Evolutionary conservation across 306 rosid species (phyloP).

Genomic region (Acacia acuminata): DNA sequence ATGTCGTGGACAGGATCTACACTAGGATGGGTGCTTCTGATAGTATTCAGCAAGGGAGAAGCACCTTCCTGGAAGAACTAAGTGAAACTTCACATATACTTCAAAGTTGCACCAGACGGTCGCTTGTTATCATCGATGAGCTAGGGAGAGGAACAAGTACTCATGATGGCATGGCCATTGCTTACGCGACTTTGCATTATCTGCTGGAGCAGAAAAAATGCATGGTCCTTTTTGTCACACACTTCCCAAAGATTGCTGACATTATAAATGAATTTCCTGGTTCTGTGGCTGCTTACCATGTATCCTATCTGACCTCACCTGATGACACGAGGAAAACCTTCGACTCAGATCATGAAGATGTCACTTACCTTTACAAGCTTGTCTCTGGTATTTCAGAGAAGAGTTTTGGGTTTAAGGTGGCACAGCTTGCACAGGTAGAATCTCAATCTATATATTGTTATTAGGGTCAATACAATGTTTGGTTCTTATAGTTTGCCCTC

Average conservation of each 20-base stretch:
- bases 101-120: slow-evolving; percentile 61
- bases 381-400: slow-evolving; percentile 77
- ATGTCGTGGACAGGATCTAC: slow-evolving; percentile 81
- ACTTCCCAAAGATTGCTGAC: slow-evolving; percentile 78
- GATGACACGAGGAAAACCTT: slow-evolving; percentile 29
- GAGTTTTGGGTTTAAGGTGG: slow-evolving; percentile 94
- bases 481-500: too few relatives aligned
- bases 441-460: neutral
- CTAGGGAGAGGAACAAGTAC: slow-evolving; percentile 99
- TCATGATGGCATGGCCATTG: slow-evolving; percentile 92
- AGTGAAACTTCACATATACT: slow-evolving; percentile 83
- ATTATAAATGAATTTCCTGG: slow-evolving; percentile 70
- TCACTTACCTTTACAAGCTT: slow-evolving; percentile 87
- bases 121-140: slow-evolving; percentile 88
- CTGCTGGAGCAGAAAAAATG: slow-evolving; percentile 68
- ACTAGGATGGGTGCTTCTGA: slow-evolving; percentile 98
- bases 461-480: too few relatives aligned
- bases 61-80: slow-evolving; percentile 93
- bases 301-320: slow-evolving; percentile 78
- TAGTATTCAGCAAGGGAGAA: slow-evolving; percentile 89
- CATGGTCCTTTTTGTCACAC: slow-evolving; percentile 91
- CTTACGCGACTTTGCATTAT: slow-evolving; percentile 83
- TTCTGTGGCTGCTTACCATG: slow-evolving; percentile 77
- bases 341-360: slow-evolving; percentile 53
- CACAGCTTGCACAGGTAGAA: slow-evolving; percentile 92